Evolutionary conservation across 1,139 yeast species (phyloP).

Genomic region (Suhomyces wounanorum): DNA sequence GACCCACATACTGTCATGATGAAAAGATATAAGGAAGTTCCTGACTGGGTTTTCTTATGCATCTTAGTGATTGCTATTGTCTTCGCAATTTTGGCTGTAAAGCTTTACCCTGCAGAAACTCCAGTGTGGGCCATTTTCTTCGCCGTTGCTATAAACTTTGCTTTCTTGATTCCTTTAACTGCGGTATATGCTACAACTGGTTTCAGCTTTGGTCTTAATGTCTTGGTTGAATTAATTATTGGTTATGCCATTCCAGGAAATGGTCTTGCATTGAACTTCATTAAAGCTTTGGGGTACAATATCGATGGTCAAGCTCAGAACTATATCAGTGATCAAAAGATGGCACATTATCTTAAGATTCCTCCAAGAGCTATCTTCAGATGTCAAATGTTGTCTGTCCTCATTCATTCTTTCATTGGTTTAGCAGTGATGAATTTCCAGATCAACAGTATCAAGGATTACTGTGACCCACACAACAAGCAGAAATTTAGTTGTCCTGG

Average conservation of each 20-base stretch:
- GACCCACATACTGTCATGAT: slow-evolving; percentile 24
- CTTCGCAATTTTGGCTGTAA: slow-evolving; percentile 27
- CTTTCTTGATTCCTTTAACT: slow-evolving; percentile 39
- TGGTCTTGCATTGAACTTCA: slow-evolving; percentile 39
- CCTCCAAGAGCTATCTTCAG: slow-evolving; percentile 66
- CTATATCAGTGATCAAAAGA: slow-evolving; percentile 55
- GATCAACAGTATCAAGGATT: slow-evolving; percentile 43
- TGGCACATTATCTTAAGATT: slow-evolving; percentile 60
- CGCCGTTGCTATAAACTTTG: slow-evolving; percentile 36
- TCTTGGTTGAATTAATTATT: slow-evolving; percentile 41
- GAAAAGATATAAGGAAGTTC: slow-evolving; percentile 26
- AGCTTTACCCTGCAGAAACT: slow-evolving; percentile 37
- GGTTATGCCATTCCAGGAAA: slow-evolving; percentile 43
- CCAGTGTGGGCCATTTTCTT: slow-evolving; percentile 36
- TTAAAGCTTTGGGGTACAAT: slow-evolving; percentile 41
- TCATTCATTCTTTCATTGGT: slow-evolving; percentile 47
- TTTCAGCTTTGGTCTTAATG: slow-evolving; percentile 41
- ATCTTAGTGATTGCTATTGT: slow-evolving; percentile 22
- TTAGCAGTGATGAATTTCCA: slow-evolving; percentile 59
- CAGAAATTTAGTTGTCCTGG: slow-evolving; percentile 51
- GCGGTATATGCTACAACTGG: slow-evolving; percentile 42
- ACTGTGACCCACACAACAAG: slow-evolving; percentile 46
- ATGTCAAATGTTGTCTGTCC: slow-evolving; percentile 49
- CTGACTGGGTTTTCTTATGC: slow-evolving; percentile 21
- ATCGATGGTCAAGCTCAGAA: slow-evolving; percentile 61